These are phyloP conservation scores for Asparagopsis taxiformis DNA, from an alignment of 31 red algal genomes.

Conservation along the genomic window DNA sequence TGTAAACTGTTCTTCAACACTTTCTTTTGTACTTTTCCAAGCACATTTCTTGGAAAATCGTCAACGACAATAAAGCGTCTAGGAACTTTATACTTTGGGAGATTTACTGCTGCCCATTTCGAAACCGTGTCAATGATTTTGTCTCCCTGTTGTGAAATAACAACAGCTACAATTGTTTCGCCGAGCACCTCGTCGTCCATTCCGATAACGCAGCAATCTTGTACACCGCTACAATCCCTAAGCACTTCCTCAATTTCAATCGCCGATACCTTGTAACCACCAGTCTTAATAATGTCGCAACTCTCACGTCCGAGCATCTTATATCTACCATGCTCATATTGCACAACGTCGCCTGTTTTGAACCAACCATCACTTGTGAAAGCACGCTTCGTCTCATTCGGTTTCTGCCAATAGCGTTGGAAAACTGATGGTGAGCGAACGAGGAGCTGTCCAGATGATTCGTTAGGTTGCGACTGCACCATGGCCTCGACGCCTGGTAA, in stretches of 20 bases:
- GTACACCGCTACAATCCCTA: constrained; percentile 39
- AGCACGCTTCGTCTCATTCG: constrained; percentile 26
- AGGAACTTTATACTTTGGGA: constrained; percentile 69
- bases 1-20: constrained; percentile 11
- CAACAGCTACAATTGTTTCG: constrained; percentile 57
- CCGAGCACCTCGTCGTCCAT: constrained; percentile 64
- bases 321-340: constrained; percentile 25
- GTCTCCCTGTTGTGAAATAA: constrained; percentile 30
- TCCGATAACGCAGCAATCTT: constrained; percentile 73
- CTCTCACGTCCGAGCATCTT: constrained; percentile 71
- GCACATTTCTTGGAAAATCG: constrained; percentile 61
- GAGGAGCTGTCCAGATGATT: constrained; percentile 26
- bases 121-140: not conserved
- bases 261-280: constrained; percentile 90
- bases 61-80: constrained; percentile 38
- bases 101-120: constrained; percentile 1
- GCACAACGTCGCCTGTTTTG: constrained; percentile 82
- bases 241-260: constrained; percentile 85
- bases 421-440: constrained; percentile 73
- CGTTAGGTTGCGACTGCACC: not conserved
- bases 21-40: constrained; percentile 76
- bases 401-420: constrained; percentile 52
- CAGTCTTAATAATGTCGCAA: constrained; percentile 86
- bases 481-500: constrained; percentile 74
- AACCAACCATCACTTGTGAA: constrained; percentile 85